Conservation (phyloP, 1,139 yeast genomes). For the Trichomonascaceae sp. region DNA sequence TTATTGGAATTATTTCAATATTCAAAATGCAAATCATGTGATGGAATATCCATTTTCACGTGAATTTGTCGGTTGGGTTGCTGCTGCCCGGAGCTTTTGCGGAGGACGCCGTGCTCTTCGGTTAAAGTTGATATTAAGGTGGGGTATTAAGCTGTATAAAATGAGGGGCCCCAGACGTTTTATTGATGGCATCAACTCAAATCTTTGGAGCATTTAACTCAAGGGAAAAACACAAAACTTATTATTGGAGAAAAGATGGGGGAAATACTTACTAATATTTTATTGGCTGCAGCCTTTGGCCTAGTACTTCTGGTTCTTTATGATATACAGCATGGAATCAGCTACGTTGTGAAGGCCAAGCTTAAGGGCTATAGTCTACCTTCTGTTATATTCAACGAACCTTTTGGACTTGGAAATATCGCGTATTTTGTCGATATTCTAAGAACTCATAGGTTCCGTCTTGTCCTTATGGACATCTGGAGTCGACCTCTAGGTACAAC, state of each 20-base stretch:
- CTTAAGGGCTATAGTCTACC: slow-evolving; percentile 5
- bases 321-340: neutral
- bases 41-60: too few relatives aligned
- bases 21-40: neutral
- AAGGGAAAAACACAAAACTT: neutral
- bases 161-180: neutral
- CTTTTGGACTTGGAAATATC: slow-evolving; percentile 3
- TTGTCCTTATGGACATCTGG: neutral
- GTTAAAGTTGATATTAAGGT: neutral
- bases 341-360: slow-evolving; percentile 1
- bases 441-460: neutral
- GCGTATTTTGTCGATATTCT: neutral
- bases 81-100: neutral
- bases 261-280: neutral
- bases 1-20: neutral
- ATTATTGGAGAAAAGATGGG: neutral
- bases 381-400: neutral
- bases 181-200: neutral
- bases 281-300: neutral
- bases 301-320: neutral
- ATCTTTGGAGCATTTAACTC: neutral
- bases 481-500: neutral
- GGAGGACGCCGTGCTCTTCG: neutral
- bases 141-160: neutral
- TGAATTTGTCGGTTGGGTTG: neutral